phyloP scores from a whole-genome alignment of 208 protist species.

The Wallacemonas sp. region DNA sequence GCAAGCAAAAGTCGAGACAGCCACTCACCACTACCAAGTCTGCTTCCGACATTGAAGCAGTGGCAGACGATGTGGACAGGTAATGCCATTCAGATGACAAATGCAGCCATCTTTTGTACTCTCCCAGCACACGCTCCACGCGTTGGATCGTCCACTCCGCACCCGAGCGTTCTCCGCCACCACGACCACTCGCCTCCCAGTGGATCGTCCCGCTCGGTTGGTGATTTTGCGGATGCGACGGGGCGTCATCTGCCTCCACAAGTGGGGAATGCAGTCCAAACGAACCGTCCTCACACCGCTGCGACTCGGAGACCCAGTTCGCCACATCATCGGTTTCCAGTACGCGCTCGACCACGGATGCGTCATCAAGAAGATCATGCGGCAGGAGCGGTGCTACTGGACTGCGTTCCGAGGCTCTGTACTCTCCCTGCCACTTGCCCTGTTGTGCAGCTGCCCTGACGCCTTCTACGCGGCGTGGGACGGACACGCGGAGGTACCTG shows the following conservation, averaged over 20 bases:
- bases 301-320: conserved; percentile 21
- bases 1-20: neutral
- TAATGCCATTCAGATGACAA: neutral
- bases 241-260: too few species aligned
- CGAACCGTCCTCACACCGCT: neutral
- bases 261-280: too few species aligned
- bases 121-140: neutral
- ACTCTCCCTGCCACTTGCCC: too few species aligned
- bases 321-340: conserved; percentile 8
- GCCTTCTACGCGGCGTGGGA: too few species aligned
- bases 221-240: too few species aligned
- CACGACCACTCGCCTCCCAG: neutral
- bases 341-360: conserved; percentile 19
- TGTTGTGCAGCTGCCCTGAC: too few species aligned
- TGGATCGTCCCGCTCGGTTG: too few species aligned
- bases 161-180: too few species aligned
- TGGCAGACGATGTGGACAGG: neutral
- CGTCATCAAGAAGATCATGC: too few species aligned
- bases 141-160: neutral
- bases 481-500: too few species aligned
- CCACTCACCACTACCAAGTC: neutral
- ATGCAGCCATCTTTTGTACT: neutral
- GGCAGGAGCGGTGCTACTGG: too few species aligned
- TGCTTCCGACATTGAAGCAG: neutral
- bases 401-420: too few species aligned